Percentiles rank a stretch among this genome's conserved stretches.
These are phyloP conservation scores for Arabis alpina DNA, from an alignment of 345 rosid genomes.

Conservation along the genomic window DNA sequence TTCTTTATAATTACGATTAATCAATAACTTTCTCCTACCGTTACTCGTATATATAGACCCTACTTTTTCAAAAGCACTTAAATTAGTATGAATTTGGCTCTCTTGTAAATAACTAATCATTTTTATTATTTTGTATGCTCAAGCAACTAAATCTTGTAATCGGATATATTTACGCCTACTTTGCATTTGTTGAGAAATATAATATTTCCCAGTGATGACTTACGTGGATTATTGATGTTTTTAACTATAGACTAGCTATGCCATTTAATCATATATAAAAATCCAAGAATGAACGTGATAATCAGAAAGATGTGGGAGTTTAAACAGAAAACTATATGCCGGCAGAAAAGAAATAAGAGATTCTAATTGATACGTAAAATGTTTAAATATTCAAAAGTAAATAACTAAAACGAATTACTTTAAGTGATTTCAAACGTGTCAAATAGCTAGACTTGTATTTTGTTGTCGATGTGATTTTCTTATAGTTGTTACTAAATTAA, in stretches of 20 bases:
- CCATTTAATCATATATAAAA: background rate
- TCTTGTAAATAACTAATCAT: background rate
- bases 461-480: background rate
- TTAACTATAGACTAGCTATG: background rate
- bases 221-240: constrained; percentile 5
- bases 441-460: background rate
- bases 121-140: background rate
- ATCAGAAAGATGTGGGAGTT: background rate
- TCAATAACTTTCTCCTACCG: background rate
- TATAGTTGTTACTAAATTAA: too few relatives aligned
- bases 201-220: background rate
- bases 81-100: background rate
- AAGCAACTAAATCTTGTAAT: background rate
- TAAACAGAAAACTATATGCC: background rate
- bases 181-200: background rate
- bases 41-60: background rate
- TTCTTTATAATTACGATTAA: constrained; percentile 7
- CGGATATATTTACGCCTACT: background rate
- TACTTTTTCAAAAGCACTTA: background rate
- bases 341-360: background rate
- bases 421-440: background rate
- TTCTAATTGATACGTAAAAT: background rate
- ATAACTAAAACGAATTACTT: background rate
- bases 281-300: background rate
- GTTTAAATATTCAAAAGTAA: background rate